Conservation (phyloP, 345 rosid species). For the Eucalyptus rudis region DNA sequence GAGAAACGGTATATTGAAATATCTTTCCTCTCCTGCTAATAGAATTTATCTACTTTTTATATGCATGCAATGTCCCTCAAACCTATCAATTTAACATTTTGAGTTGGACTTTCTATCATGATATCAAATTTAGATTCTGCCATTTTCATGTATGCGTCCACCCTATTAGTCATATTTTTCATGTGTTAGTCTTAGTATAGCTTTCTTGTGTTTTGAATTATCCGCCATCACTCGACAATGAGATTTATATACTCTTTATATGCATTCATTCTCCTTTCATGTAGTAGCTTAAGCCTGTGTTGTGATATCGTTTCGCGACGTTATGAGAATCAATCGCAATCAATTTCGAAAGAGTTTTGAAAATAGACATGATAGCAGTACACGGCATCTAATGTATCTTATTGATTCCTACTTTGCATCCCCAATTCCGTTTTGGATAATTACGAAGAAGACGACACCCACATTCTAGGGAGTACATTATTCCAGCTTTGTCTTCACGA, state of each 20-base stretch:
- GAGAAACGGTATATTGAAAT: not conserved
- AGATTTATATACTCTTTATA: not conserved
- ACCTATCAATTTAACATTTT: not conserved
- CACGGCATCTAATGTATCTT: not conserved
- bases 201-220: not conserved
- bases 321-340: too few species aligned
- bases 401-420: not conserved
- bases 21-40: not conserved
- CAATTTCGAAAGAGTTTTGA: too few species aligned
- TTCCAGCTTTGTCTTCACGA: not conserved
- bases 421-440: not conserved
- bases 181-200: not conserved
- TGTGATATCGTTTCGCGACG: not conserved
- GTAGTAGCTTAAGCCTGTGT: rapidly evolving
- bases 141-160: not conserved
- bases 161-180: rapidly evolving
- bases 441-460: not conserved
- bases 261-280: rapidly evolving
- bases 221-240: rapidly evolving
- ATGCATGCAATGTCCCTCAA: not conserved
- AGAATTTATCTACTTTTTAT: not conserved
- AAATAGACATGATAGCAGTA: too few species aligned
- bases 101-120: not conserved
- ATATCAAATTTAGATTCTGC: not conserved
- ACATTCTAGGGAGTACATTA: not conserved